phyloP scores from a whole-genome alignment of 2,329 filamentous ascomycete species.

The Paraconiothyrium sp. region DNA sequence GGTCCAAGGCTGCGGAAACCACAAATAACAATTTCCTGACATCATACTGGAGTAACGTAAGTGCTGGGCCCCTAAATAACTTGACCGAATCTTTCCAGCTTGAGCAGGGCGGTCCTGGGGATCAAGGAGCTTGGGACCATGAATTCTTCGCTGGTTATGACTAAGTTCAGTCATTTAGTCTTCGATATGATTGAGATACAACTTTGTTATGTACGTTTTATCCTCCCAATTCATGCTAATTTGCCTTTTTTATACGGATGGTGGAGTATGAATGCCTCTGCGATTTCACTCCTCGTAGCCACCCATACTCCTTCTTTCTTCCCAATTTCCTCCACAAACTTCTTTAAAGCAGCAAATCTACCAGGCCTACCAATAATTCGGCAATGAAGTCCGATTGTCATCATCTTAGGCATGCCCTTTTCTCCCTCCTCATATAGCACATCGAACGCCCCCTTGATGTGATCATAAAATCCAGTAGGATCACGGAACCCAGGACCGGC shows the following conservation, averaged over 20 bases:
- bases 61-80: conserved; percentile 4
- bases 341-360: conserved; percentile 60
- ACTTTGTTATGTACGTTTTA: not conserved
- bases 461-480: conserved; percentile 55
- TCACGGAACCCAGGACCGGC: conserved; percentile 58
- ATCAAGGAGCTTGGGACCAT: conserved; percentile 23
- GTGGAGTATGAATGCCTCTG: conserved; percentile 58
- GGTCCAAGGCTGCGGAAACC: conserved; percentile 20
- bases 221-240: conserved; percentile 31
- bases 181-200: not conserved
- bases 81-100: conserved; percentile 17
- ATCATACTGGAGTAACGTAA: conserved; percentile 15
- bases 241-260: conserved; percentile 60
- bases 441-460: conserved; percentile 64
- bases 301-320: conserved; percentile 66
- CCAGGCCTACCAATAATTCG: conserved; percentile 64
- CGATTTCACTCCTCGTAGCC: conserved; percentile 63
- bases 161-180: conserved; percentile 5
- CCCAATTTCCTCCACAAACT: conserved; percentile 64
- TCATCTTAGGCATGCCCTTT: conserved; percentile 63
- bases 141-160: conserved; percentile 32
- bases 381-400: conserved; percentile 65
- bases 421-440: conserved; percentile 63
- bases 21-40: conserved; percentile 10
- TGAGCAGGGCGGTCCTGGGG: conserved; percentile 16